Evolutionary conservation across 805 yeast genomes (phyloP).

Genomic region (Lipomyces kockii): DNA sequence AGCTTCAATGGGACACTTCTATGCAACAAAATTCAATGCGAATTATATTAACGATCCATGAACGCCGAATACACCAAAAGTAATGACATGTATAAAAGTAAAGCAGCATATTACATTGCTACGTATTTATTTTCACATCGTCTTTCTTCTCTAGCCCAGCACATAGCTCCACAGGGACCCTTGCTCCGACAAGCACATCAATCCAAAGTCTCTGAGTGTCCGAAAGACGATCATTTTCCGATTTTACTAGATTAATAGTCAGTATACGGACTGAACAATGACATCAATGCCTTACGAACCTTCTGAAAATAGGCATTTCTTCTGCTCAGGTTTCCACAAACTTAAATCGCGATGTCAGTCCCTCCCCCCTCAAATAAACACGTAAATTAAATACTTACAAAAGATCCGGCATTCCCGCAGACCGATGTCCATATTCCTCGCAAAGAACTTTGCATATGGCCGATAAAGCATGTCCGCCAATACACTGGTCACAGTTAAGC

Average conservation of each 20-base stretch:
- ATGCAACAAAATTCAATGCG: neutral
- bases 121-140: neutral
- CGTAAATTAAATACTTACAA: conserved; percentile 24
- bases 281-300: conserved; percentile 4
- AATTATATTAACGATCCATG: neutral
- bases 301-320: conserved; percentile 32
- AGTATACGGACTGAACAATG: neutral
- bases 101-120: neutral
- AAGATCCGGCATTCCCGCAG: conserved; percentile 48
- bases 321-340: conserved; percentile 40
- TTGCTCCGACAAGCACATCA: conserved; percentile 41
- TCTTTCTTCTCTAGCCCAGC: conserved; percentile 16
- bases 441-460: conserved; percentile 37
- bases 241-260: conserved; percentile 46
- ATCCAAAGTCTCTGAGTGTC: conserved; percentile 49
- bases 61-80: neutral
- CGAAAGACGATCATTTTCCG: conserved; percentile 47
- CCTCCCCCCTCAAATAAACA: neutral
- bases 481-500: conserved; percentile 21
- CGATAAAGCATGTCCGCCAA: conserved; percentile 36
- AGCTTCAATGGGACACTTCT: neutral
- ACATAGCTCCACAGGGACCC: conserved; percentile 45
- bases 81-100: neutral
- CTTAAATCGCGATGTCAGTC: conserved; percentile 26
- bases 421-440: conserved; percentile 38